These are phyloP conservation scores for Eucommia ulmoides DNA, from an alignment of 257 asterid species.

Conservation along the genomic window DNA sequence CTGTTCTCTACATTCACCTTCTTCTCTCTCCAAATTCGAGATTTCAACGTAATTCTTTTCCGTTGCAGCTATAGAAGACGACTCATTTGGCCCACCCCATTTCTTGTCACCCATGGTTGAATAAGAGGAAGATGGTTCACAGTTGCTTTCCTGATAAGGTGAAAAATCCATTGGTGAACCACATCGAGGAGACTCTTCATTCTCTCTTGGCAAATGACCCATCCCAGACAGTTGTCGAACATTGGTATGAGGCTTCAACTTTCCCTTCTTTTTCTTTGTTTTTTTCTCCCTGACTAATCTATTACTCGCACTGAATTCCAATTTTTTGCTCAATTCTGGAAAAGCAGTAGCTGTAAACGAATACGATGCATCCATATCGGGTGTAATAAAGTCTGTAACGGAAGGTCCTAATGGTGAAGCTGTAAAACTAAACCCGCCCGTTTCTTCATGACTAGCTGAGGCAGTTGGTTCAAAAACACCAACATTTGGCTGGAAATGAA, in stretches of 20 bases:
- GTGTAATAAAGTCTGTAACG: constrained; percentile 24
- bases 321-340: constrained; percentile 19
- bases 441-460: constrained; percentile 23
- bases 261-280: constrained; percentile 37
- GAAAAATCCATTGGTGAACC: constrained; percentile 96
- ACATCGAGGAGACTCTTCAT: constrained; percentile 38
- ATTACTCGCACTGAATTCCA: constrained; percentile 21
- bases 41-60: neutral
- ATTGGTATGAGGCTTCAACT: constrained; percentile 29
- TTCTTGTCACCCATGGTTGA: constrained; percentile 10
- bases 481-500: constrained; percentile 15
- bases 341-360: constrained; percentile 22
- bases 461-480: constrained; percentile 21
- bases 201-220: constrained; percentile 20
- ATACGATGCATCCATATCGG: constrained; percentile 24
- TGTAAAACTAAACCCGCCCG: constrained; percentile 21
- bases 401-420: constrained; percentile 21
- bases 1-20: neutral
- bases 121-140: constrained; percentile 15
- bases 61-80: neutral
- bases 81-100: too few species aligned
- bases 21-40: neutral
- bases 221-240: constrained; percentile 27
- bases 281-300: constrained; percentile 29
- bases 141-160: constrained; percentile 39